Conservation (phyloP, 2,329 filamentous ascomycete species). For the Amauroascus verrucosus region DNA sequence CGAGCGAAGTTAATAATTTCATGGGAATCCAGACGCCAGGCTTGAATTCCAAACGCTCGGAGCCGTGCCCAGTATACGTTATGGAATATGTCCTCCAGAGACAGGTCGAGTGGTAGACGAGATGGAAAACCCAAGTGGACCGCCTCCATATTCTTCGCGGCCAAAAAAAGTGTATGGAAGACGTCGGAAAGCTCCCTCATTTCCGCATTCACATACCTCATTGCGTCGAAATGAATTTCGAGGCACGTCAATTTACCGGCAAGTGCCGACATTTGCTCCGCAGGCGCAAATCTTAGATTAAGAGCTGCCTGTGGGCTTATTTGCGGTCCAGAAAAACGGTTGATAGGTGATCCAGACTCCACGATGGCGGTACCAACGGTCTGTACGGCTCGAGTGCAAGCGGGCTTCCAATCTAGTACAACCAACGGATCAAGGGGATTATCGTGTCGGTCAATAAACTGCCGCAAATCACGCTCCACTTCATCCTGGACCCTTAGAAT, state of each 20-base stretch:
- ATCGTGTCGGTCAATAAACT: slow-evolving; percentile 42
- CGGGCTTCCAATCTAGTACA: slow-evolving; percentile 50
- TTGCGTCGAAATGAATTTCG: slow-evolving; percentile 54
- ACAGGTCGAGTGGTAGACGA: slow-evolving; percentile 46
- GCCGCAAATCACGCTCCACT: slow-evolving; percentile 46
- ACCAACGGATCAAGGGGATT: slow-evolving; percentile 36
- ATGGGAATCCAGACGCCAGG: slow-evolving; percentile 50
- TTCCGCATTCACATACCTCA: slow-evolving; percentile 45
- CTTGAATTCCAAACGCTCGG: slow-evolving; percentile 54
- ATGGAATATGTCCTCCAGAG: slow-evolving; percentile 54
- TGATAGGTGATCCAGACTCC: slow-evolving; percentile 46
- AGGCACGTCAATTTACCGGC: slow-evolving; percentile 51
- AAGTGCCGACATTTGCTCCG: slow-evolving; percentile 41
- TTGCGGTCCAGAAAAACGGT: slow-evolving; percentile 53
- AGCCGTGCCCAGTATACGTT: slow-evolving; percentile 51
- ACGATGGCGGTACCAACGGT: slow-evolving; percentile 50
- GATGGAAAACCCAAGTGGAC: slow-evolving; percentile 56
- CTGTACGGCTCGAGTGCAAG: slow-evolving; percentile 52
- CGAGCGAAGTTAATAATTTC: slow-evolving; percentile 51
- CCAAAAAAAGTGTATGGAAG: slow-evolving; percentile 49
- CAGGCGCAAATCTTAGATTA: slow-evolving; percentile 40
- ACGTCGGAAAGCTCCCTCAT: slow-evolving; percentile 49
- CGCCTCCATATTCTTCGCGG: slow-evolving; percentile 50
- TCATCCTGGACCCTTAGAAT: slow-evolving; percentile 53
- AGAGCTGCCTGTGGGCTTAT: slow-evolving; percentile 51